Evolutionary conservation across 495 filamentous ascomycete species (phyloP).

Genomic region (Immersiella caudata): DNA sequence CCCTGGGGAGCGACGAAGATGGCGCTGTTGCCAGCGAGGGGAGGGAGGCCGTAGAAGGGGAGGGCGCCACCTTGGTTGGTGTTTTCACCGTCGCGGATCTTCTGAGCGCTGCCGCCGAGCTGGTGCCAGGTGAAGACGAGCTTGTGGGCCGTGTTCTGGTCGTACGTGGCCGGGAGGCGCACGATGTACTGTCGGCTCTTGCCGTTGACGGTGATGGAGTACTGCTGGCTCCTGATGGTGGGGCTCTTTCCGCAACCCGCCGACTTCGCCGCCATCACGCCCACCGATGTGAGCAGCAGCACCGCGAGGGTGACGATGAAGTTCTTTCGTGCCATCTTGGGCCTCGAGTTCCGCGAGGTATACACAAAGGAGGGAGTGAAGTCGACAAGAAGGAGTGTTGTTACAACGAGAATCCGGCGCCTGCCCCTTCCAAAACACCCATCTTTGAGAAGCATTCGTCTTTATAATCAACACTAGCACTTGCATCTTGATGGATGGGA

Average conservation of each 20-base stretch:
- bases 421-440: neutral
- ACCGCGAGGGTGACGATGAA: constrained; percentile 9
- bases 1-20: constrained; percentile 53
- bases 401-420: neutral
- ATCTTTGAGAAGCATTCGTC: neutral
- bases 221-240: constrained; percentile 35
- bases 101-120: constrained; percentile 42
- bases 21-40: constrained; percentile 41
- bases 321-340: neutral
- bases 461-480: neutral
- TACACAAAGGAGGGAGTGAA: neutral
- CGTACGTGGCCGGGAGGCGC: constrained; percentile 47
- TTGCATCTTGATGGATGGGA: neutral
- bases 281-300: constrained; percentile 5
- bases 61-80: constrained; percentile 34
- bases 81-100: constrained; percentile 43
- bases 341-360: neutral
- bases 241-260: constrained; percentile 47
- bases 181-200: constrained; percentile 43
- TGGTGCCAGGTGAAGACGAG: constrained; percentile 49
- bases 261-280: constrained; percentile 29
- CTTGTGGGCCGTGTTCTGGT: constrained; percentile 44
- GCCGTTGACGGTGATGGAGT: constrained; percentile 37
- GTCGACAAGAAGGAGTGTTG: neutral
- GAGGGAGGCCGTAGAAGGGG: constrained; percentile 47